A percentile compares a stretch with the other conserved stretches of the same genome.
These are phyloP conservation scores for Chloris gayana DNA, from an alignment of 176 grass and related monocot species.

Conservation along the genomic window DNA sequence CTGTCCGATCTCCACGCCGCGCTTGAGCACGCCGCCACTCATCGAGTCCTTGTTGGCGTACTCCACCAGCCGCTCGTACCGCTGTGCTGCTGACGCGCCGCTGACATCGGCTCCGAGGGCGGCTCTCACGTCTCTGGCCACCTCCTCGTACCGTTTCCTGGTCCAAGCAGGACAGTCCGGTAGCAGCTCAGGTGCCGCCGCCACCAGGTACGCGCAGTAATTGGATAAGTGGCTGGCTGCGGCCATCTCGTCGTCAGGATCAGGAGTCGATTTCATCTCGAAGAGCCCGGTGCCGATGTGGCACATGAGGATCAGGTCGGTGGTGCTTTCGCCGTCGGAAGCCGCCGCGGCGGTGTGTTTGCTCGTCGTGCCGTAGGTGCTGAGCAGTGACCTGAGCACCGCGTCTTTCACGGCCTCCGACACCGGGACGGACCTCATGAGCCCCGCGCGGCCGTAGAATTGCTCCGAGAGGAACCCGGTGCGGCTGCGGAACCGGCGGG, in stretches of 20 bases:
- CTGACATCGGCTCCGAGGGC: neutral
- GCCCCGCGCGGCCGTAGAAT: too few relatives aligned
- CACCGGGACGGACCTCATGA: too few relatives aligned
- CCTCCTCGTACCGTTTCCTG: constrained; percentile 29
- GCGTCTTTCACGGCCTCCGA: constrained; percentile 23
- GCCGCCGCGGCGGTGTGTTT: neutral
- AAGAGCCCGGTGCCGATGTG: constrained; percentile 35
- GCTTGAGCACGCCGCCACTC: neutral
- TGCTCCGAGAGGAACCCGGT: neutral
- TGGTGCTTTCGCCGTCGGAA: neutral
- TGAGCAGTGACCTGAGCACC: constrained; percentile 1
- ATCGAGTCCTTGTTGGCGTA: neutral
- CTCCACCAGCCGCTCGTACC: neutral
- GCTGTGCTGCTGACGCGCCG: neutral
- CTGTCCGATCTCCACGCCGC: neutral
- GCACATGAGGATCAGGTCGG: constrained; percentile 23
- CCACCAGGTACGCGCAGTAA: constrained; percentile 41
- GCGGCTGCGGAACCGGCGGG: neutral
- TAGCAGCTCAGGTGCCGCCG: constrained; percentile 12
- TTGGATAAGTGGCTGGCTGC: constrained; percentile 10
- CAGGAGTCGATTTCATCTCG: constrained; percentile 27
- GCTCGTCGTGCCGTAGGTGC: too few relatives aligned
- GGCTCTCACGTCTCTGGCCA: neutral
- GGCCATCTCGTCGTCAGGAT: neutral
- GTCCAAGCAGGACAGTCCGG: constrained; percentile 28